Conservation (phyloP, 108 stramenopile genomes). For the Seminavis robusta region DNA sequence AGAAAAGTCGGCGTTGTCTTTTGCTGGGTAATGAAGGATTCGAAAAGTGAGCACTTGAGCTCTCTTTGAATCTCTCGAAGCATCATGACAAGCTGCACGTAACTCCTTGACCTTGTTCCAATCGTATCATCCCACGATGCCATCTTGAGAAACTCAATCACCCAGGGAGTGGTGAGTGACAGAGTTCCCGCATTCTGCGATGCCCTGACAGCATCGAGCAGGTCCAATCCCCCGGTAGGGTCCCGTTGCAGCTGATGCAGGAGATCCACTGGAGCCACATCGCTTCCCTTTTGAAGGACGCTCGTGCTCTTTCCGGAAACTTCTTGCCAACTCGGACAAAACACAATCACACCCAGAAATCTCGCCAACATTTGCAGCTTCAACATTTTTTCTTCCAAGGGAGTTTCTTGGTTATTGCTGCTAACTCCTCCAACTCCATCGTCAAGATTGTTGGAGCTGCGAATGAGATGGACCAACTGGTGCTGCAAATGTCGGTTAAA, state of each 20-base stretch:
- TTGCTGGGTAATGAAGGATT: slow-evolving; percentile 1
- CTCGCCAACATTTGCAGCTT: slow-evolving; percentile 61
- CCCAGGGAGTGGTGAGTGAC: slow-evolving; percentile 52
- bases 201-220: slow-evolving; percentile 34
- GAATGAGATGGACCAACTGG: slow-evolving; percentile 16
- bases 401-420: slow-evolving; percentile 1
- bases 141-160: slow-evolving; percentile 68
- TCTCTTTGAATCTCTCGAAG: slow-evolving; percentile 21
- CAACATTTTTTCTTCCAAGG: slow-evolving; percentile 31
- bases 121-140: slow-evolving; percentile 62
- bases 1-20: slow-evolving; percentile 2
- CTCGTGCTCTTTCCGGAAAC: slow-evolving; percentile 6
- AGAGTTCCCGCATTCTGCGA: slow-evolving; percentile 33
- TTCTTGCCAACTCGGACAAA: slow-evolving; percentile 71
- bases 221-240: slow-evolving; percentile 23
- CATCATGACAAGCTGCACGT: slow-evolving; percentile 40
- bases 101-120: slow-evolving; percentile 34
- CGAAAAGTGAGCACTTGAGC: neutral
- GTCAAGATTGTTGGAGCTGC: neutral
- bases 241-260: slow-evolving; percentile 24
- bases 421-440: slow-evolving; percentile 7
- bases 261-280: slow-evolving; percentile 2
- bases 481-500: slow-evolving; percentile 54
- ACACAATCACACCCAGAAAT: slow-evolving; percentile 73
- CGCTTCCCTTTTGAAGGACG: slow-evolving; percentile 7